Percentiles rank a stretch among this genome's conserved stretches.
phyloP scores from a whole-genome alignment of 2,329 filamentous ascomycete species.

The Aspergillus fumigatus region DNA sequence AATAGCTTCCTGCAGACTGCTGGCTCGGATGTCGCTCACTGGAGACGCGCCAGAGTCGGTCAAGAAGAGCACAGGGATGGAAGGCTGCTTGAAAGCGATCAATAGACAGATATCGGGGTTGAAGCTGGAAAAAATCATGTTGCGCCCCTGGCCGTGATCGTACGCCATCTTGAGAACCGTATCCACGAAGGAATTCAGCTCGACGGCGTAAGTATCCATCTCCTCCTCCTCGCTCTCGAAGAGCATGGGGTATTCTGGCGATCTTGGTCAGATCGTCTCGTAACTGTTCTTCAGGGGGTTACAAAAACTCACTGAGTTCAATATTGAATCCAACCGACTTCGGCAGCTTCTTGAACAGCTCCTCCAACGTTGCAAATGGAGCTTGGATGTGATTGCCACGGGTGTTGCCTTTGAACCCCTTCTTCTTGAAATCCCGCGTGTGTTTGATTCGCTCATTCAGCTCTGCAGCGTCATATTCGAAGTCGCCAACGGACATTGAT shows the following conservation, averaged over 20 bases:
- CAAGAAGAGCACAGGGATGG: conserved; percentile 90
- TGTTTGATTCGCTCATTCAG: conserved; percentile 90
- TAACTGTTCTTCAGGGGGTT: conserved; percentile 19
- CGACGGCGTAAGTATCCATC: conserved; percentile 94
- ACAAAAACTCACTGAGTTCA: conserved; percentile 65
- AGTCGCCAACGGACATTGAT: conserved; percentile 58
- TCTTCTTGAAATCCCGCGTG: conserved; percentile 87
- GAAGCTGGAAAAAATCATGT: conserved; percentile 96
- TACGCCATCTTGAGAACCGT: conserved; percentile 88
- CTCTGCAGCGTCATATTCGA: conserved; percentile 39
- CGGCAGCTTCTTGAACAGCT: conserved; percentile 82
- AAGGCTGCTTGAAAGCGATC: conserved; percentile 93
- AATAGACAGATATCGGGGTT: conserved; percentile 95
- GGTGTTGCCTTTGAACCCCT: conserved; percentile 93
- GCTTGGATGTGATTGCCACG: conserved; percentile 93
- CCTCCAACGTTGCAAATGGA: conserved; percentile 90
- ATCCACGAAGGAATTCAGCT: conserved; percentile 94
- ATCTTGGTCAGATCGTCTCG: conserved; percentile 24
- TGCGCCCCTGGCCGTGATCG: conserved; percentile 72
- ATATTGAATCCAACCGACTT: conserved; percentile 91
- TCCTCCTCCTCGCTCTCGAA: conserved; percentile 92
- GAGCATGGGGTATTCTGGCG: conserved; percentile 84
- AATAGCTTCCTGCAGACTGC: conserved; percentile 89
- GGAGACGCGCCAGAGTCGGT: conserved; percentile 78
- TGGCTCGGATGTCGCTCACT: conserved; percentile 85